Percentiles rank a stretch among this genome's conserved stretches.
Evolutionary conservation across 2,329 filamentous ascomycete species (phyloP).

Genomic region (Curvularia hawaiiensis): DNA sequence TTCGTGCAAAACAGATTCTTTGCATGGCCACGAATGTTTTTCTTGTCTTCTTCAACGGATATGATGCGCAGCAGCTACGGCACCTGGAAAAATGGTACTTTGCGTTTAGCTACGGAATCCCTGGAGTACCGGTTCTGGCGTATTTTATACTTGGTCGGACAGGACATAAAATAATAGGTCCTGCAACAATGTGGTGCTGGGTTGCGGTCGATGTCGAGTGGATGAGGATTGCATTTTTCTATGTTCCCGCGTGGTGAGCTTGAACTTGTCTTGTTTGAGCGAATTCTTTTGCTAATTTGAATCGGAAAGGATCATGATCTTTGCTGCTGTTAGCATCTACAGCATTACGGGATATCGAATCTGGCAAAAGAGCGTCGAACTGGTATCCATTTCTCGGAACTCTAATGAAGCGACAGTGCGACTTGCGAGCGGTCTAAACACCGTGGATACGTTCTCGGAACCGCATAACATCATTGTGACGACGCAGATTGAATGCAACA

Average conservation of each 20-base stretch:
- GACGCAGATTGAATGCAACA: constrained; percentile 67
- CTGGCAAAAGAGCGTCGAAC: constrained; percentile 66
- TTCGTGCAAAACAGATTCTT: constrained; percentile 55
- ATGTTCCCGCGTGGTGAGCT: constrained; percentile 69
- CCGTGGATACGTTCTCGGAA: constrained; percentile 53
- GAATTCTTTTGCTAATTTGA: constrained; percentile 13
- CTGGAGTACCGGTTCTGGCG: constrained; percentile 69
- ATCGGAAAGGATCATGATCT: constrained; percentile 56
- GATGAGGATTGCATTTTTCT: constrained; percentile 76
- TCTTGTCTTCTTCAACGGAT: constrained; percentile 78
- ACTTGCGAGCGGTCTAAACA: constrained; percentile 5
- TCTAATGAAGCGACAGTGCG: constrained; percentile 11
- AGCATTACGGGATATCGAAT: constrained; percentile 69
- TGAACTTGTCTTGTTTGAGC: background rate
- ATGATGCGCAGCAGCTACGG: constrained; percentile 66
- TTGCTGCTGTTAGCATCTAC: constrained; percentile 69
- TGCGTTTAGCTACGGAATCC: constrained; percentile 72
- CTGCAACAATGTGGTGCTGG: constrained; percentile 85
- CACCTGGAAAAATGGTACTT: constrained; percentile 74
- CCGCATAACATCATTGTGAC: constrained; percentile 54
- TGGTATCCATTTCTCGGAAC: constrained; percentile 40
- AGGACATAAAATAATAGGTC: constrained; percentile 68
- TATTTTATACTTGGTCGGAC: constrained; percentile 68
- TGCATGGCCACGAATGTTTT: constrained; percentile 87
- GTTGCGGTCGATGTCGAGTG: constrained; percentile 69